phyloP scores from a whole-genome alignment of 2,329 filamentous ascomycete genomes.

The Aspergillus sp. region DNA sequence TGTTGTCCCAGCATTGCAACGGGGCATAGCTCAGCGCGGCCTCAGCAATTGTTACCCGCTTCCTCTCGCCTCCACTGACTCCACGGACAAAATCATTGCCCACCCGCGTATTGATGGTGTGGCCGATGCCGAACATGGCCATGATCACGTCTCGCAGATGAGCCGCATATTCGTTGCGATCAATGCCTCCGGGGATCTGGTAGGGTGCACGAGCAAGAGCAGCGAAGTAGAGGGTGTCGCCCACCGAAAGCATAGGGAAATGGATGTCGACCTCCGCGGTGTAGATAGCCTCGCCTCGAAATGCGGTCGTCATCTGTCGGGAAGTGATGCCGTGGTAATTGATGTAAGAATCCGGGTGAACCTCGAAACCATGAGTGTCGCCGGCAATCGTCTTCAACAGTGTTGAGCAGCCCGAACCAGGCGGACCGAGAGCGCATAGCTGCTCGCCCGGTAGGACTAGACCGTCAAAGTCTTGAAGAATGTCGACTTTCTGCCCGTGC shows the following conservation, averaged over 20 bases:
- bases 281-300: conserved; percentile 64
- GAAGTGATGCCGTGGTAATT: conserved; percentile 70
- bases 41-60: conserved; percentile 59
- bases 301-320: conserved; percentile 62
- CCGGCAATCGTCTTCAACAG: conserved; percentile 79
- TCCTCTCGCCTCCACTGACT: conserved; percentile 58
- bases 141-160: conserved; percentile 43
- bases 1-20: conserved; percentile 41
- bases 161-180: conserved; percentile 33
- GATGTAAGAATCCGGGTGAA: conserved; percentile 67
- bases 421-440: conserved; percentile 48
- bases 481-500: conserved; percentile 34
- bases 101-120: conserved; percentile 48
- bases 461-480: conserved; percentile 61
- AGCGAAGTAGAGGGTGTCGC: conserved; percentile 72
- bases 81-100: conserved; percentile 54
- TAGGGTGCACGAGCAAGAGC: conserved; percentile 57
- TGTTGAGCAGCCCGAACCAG: conserved; percentile 62
- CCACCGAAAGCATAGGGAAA: conserved; percentile 61
- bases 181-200: conserved; percentile 12
- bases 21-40: conserved; percentile 41
- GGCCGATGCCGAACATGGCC: conserved; percentile 31
- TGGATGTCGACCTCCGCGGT: conserved; percentile 47
- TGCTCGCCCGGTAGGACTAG: conserved; percentile 53
- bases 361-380: conserved; percentile 72